phyloP scores from a whole-genome alignment of 768 basidiomycete species.

The Cystofilobasidium macerans region DNA sequence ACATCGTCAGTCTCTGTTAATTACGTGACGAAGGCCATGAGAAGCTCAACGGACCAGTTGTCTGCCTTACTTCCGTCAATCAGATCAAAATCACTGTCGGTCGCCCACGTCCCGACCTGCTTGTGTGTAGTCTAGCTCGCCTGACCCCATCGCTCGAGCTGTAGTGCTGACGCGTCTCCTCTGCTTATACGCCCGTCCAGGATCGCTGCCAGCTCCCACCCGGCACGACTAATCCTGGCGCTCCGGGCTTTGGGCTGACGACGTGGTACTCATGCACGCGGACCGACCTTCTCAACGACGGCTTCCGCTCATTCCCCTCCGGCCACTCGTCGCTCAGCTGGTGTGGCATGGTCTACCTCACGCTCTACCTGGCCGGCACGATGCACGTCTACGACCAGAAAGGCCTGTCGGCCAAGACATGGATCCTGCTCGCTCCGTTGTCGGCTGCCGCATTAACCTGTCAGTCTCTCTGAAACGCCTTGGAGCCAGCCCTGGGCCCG shows the following conservation, averaged over 20 bases:
- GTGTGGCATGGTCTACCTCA: conserved; percentile 78
- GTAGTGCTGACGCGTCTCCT: conserved; percentile 47
- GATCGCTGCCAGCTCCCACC: conserved; percentile 38
- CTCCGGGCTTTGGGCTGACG: conserved; percentile 56
- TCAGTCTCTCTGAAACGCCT: background rate
- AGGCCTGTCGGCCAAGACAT: conserved; percentile 56
- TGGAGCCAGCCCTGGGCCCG: too few relatives aligned
- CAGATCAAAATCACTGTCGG: conserved; percentile 49
- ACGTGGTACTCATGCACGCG: conserved; percentile 68
- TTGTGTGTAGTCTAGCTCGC: background rate
- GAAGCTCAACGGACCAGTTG: too few relatives aligned
- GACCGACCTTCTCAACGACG: conserved; percentile 49
- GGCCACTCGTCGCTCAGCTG: conserved; percentile 56
- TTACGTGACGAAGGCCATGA: too few relatives aligned
- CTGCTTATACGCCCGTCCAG: conserved; percentile 44
- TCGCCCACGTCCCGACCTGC: conserved; percentile 61
- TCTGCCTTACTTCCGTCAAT: too few relatives aligned
- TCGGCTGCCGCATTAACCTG: conserved; percentile 44
- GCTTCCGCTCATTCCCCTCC: conserved; percentile 48
- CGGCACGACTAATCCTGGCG: conserved; percentile 41
- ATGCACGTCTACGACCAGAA: conserved; percentile 74
- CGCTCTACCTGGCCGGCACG: conserved; percentile 83
- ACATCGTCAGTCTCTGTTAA: conserved; percentile 6
- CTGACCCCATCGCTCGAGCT: background rate
- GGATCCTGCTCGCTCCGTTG: conserved; percentile 65